Conservation (phyloP, 192 early-diverging fungal genomes). For the Podochytrium sp. region DNA sequence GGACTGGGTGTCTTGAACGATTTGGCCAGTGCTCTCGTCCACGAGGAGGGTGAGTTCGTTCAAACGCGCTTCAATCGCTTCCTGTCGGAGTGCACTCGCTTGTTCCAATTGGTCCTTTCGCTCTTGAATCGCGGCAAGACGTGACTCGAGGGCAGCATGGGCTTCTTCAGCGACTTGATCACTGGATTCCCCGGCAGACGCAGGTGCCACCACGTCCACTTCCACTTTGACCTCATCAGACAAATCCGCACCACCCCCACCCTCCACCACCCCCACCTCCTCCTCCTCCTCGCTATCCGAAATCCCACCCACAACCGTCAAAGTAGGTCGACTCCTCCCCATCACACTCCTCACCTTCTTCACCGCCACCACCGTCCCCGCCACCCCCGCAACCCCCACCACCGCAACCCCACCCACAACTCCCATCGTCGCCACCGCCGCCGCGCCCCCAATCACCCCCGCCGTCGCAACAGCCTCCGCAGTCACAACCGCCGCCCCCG, state of each 20-base stretch:
- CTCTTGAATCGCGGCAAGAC: not conserved
- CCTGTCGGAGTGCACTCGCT: not conserved
- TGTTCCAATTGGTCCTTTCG: not conserved
- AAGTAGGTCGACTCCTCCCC: not conserved
- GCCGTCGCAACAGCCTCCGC: slow-evolving; percentile 21
- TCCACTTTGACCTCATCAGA: not conserved
- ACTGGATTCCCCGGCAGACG: too few species aligned
- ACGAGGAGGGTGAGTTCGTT: slow-evolving; percentile 1
- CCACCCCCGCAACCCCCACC: not conserved
- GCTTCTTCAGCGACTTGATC: too few species aligned
- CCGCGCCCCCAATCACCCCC: too few species aligned
- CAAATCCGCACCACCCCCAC: not conserved
- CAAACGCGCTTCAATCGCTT: not conserved
- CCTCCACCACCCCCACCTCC: too few species aligned
- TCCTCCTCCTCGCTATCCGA: too few species aligned
- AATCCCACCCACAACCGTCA: not conserved
- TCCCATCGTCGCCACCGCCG: not conserved
- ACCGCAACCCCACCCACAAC: not conserved
- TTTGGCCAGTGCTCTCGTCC: not conserved
- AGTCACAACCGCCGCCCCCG: not conserved
- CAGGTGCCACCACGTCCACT: not conserved
- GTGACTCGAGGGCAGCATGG: too few species aligned
- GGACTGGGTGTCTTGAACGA: not conserved
- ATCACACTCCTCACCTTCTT: not conserved
- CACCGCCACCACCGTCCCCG: not conserved